These are phyloP conservation scores for Yarrowia sp. DNA, from an alignment of 805 yeast species.

Conservation along the genomic window DNA sequence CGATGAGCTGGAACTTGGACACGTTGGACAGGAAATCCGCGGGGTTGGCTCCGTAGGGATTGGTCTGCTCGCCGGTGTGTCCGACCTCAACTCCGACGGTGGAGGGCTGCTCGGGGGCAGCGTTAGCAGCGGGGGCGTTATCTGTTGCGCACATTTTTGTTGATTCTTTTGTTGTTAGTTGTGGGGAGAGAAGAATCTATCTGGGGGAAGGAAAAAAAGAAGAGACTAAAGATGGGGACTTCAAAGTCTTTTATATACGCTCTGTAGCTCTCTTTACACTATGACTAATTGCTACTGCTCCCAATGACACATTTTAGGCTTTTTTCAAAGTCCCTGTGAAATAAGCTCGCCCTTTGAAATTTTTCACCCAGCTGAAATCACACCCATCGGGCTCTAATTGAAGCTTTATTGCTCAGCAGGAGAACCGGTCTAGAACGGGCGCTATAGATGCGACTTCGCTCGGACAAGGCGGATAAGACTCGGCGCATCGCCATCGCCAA, in stretches of 20 bases:
- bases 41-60: slow-evolving; percentile 97
- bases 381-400: slow-evolving; percentile 22
- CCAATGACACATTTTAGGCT: slow-evolving; percentile 39
- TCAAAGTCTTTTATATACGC: slow-evolving; percentile 32
- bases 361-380: slow-evolving; percentile 17
- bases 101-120: slow-evolving; percentile 33
- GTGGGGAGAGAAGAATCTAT: slow-evolving; percentile 5
- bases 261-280: slow-evolving; percentile 9
- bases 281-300: slow-evolving; percentile 39
- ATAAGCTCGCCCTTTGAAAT: slow-evolving; percentile 19
- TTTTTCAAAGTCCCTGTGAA: slow-evolving; percentile 6
- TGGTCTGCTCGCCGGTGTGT: slow-evolving; percentile 47
- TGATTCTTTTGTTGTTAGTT: slow-evolving; percentile 12
- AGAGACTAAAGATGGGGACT: slow-evolving; percentile 21
- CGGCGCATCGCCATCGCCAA: too few species aligned
- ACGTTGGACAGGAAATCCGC: slow-evolving; percentile 91
- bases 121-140: slow-evolving; percentile 36
- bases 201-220: slow-evolving; percentile 17
- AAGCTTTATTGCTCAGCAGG: slow-evolving; percentile 26
- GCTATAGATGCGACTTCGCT: too few species aligned
- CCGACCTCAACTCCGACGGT: slow-evolving; percentile 37
- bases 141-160: slow-evolving; percentile 37
- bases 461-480: too few species aligned
- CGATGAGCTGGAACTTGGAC: slow-evolving; percentile 85
- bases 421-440: background rate